phyloP scores from a whole-genome alignment of 2,329 filamentous ascomycete species.

The Elsinoe australis region DNA sequence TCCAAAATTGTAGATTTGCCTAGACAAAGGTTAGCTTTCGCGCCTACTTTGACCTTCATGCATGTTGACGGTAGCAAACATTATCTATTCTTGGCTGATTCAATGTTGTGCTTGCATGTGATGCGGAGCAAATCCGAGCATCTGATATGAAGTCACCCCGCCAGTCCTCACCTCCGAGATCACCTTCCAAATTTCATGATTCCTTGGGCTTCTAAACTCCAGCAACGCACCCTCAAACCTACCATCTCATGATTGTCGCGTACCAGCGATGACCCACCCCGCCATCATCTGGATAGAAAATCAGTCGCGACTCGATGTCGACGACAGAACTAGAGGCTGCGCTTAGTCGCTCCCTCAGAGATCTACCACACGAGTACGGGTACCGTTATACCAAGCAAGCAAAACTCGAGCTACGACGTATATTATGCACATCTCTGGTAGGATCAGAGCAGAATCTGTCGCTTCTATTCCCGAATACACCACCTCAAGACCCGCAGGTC shows the following conservation, averaged over 20 bases:
- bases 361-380: constrained; percentile 63
- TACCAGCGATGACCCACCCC: background rate
- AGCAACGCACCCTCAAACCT: too few species aligned
- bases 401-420: constrained; percentile 62
- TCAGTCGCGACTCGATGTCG: constrained; percentile 40
- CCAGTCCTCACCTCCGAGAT: background rate
- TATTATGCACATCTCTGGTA: constrained; percentile 81
- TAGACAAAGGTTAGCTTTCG: too few species aligned
- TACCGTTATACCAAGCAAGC: constrained; percentile 71
- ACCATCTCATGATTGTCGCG: too few species aligned
- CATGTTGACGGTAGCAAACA: too few species aligned
- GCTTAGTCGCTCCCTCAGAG: constrained; percentile 70
- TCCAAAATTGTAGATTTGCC: too few species aligned
- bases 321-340: constrained; percentile 9
- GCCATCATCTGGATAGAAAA: background rate
- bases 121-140: background rate
- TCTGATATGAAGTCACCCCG: background rate
- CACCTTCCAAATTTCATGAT: too few species aligned
- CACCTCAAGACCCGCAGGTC: constrained; percentile 24
- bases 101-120: background rate
- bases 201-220: too few species aligned
- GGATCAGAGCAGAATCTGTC: constrained; percentile 65
- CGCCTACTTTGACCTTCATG: too few species aligned
- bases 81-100: background rate
- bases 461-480: constrained; percentile 72